Evolutionary conservation across 2,329 filamentous ascomycete genomes (phyloP).

Genomic region (Diplodia sapinea): DNA sequence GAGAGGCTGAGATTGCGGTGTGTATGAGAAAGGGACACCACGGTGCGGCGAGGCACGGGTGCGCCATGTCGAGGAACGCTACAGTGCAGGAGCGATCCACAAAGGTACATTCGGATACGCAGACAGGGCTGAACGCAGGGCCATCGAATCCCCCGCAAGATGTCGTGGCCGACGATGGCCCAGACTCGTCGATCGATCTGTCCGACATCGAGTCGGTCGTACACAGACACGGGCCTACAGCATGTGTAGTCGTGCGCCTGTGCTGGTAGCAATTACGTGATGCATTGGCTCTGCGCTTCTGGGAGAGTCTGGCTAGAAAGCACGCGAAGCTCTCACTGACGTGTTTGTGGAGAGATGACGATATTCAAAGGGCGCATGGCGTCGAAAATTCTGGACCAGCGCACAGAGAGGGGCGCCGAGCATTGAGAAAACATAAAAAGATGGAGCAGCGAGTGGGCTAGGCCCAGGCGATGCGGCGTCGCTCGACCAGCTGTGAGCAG

Average conservation of each 20-base stretch:
- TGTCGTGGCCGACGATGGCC: slow-evolving; percentile 14
- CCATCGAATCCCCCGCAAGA: slow-evolving; percentile 15
- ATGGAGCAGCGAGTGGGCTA: slow-evolving; percentile 19
- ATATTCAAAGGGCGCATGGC: slow-evolving; percentile 12
- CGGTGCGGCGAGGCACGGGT: background rate
- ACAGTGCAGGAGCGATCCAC: slow-evolving; percentile 7
- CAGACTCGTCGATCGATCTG: slow-evolving; percentile 23
- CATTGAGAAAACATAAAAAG: background rate
- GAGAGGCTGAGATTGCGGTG: slow-evolving; percentile 14
- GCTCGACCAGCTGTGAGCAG: slow-evolving; percentile 3
- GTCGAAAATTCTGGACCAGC: background rate
- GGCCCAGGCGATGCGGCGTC: slow-evolving; percentile 19
- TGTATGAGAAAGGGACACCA: slow-evolving; percentile 7
- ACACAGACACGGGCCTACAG: slow-evolving; percentile 4
- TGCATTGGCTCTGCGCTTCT: background rate
- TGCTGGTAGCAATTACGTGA: slow-evolving; percentile 22
- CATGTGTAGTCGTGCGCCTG: slow-evolving; percentile 10
- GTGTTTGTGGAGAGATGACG: slow-evolving; percentile 23
- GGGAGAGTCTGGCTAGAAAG: background rate
- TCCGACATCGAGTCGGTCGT: slow-evolving; percentile 16
- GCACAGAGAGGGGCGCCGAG: background rate
- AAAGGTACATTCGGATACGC: slow-evolving; percentile 16
- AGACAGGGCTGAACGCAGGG: slow-evolving; percentile 24
- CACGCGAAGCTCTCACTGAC: slow-evolving; percentile 19
- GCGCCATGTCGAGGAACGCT: slow-evolving; percentile 15